Evolutionary conservation across 768 basidiomycete species (phyloP).

Genomic region (Panaeolus papilionaceus): DNA sequence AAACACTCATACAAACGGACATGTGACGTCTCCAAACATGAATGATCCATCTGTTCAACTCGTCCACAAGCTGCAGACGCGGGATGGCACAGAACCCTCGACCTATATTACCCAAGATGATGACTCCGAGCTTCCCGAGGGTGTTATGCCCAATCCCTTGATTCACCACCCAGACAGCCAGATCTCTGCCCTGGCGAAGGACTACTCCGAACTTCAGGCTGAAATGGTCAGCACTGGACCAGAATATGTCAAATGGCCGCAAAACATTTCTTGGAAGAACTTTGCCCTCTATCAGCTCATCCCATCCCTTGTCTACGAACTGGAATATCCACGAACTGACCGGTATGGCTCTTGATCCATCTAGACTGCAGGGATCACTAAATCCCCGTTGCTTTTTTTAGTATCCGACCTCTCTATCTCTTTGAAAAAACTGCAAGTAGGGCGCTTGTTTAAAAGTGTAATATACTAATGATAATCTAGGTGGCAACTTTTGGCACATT

Average conservation of each 20-base stretch:
- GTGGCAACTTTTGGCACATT: slow-evolving; percentile 96
- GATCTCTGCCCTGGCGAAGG: slow-evolving; percentile 74
- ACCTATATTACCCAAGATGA: slow-evolving; percentile 22
- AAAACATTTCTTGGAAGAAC: slow-evolving; percentile 82
- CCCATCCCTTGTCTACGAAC: slow-evolving; percentile 94
- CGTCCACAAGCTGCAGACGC: slow-evolving; percentile 23
- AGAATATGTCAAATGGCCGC: slow-evolving; percentile 75
- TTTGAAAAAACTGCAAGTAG: slow-evolving; percentile 70
- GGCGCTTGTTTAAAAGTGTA: slow-evolving; percentile 25
- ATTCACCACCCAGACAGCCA: slow-evolving; percentile 67
- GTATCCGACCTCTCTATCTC: slow-evolving; percentile 81
- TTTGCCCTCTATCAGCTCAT: slow-evolving; percentile 88
- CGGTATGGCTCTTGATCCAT: slow-evolving; percentile 48
- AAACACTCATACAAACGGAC: slow-evolving; percentile 22
- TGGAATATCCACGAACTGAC: slow-evolving; percentile 94
- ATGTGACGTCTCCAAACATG: slow-evolving; percentile 14
- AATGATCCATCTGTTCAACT: slow-evolving; percentile 19
- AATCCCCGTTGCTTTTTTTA: slow-evolving; percentile 27
- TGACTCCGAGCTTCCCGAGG: slow-evolving; percentile 25
- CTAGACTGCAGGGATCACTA: neutral
- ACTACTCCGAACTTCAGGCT: slow-evolving; percentile 75
- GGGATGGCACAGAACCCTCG: slow-evolving; percentile 16
- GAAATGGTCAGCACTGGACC: slow-evolving; percentile 81
- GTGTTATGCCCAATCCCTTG: slow-evolving; percentile 50
- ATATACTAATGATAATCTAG: slow-evolving; percentile 37